A percentile compares a stretch with the other conserved stretches of the same genome.
phyloP scores from a whole-genome alignment of 2,329 filamentous ascomycete species.

The Berkeleyomyces rouxiae region DNA sequence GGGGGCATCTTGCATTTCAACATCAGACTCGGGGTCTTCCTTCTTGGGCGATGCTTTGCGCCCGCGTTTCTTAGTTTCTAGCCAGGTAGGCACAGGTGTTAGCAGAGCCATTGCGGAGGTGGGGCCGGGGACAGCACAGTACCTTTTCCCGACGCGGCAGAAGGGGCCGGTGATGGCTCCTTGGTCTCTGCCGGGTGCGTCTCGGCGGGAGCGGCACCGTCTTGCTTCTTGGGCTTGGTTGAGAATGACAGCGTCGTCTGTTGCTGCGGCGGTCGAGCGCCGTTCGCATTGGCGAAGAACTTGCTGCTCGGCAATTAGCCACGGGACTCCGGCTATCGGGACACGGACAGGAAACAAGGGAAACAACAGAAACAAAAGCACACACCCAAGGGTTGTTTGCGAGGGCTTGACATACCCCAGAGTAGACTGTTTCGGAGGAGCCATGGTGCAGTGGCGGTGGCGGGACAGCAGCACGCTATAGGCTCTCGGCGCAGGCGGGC shows the following conservation, averaged over 20 bases:
- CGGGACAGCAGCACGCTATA: background rate
- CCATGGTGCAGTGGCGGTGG: constrained; percentile 21
- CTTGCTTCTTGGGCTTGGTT: constrained; percentile 30
- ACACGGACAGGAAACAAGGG: background rate
- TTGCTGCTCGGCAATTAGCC: constrained; percentile 40
- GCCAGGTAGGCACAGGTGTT: background rate
- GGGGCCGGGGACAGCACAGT: background rate
- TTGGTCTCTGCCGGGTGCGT: constrained; percentile 15
- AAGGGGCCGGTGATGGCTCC: constrained; percentile 13
- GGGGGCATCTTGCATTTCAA: constrained; percentile 14
- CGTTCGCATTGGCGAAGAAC: constrained; percentile 61
- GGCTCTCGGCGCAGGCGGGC: background rate
- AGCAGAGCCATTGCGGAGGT: background rate
- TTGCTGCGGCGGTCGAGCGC: constrained; percentile 38
- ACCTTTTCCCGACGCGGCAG: constrained; percentile 14
- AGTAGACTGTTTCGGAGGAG: constrained; percentile 56
- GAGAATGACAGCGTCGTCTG: constrained; percentile 69
- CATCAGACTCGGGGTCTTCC: constrained; percentile 17
- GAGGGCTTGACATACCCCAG: constrained; percentile 70
- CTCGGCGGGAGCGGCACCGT: background rate
- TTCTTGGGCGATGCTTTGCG: constrained; percentile 20
- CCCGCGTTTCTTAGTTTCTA: constrained; percentile 20
- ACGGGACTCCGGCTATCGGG: background rate
- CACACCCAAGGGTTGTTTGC: constrained; percentile 59
- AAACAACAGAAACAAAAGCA: constrained; percentile 20